Conservation (phyloP, 495 filamentous ascomycete genomes). For the Penicillium ochrochloron region DNA sequence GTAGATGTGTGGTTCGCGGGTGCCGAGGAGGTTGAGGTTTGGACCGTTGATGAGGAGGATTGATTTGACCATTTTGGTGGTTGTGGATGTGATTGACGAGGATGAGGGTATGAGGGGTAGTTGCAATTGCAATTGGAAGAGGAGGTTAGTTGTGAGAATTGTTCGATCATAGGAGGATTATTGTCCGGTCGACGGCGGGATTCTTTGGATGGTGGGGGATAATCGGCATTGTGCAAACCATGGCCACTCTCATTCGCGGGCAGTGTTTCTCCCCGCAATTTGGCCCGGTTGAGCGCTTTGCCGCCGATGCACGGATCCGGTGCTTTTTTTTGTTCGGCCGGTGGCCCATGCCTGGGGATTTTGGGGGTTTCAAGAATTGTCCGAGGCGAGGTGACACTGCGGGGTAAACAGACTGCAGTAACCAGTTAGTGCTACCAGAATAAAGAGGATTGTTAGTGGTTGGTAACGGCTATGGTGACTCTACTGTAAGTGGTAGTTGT, state of each 20-base stretch:
- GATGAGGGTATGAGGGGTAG: not conserved
- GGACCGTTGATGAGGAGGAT: constrained; percentile 79
- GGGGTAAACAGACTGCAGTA: not conserved
- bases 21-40: constrained; percentile 81
- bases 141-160: not conserved
- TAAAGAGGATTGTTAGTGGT: too few species aligned
- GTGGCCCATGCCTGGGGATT: too few species aligned
- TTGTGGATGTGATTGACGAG: not conserved
- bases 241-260: constrained; percentile 6
- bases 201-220: not conserved
- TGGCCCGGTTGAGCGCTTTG: constrained; percentile 30
- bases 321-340: not conserved
- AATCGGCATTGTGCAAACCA: not conserved
- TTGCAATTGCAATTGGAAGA: not conserved
- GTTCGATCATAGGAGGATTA: not conserved
- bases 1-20: constrained; percentile 72
- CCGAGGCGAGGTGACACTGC: not conserved
- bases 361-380: not conserved
- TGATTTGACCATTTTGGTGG: constrained; percentile 45
- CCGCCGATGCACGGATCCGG: constrained; percentile 13
- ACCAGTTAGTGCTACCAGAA: not conserved
- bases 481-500: too few species aligned
- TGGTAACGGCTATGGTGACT: not conserved
- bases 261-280: constrained; percentile 22
- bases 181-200: not conserved